A percentile compares a stretch with the other conserved stretches of the same genome.
Conservation (phyloP, 2,329 filamentous ascomycete species). For the Emergomyces orientalis region DNA sequence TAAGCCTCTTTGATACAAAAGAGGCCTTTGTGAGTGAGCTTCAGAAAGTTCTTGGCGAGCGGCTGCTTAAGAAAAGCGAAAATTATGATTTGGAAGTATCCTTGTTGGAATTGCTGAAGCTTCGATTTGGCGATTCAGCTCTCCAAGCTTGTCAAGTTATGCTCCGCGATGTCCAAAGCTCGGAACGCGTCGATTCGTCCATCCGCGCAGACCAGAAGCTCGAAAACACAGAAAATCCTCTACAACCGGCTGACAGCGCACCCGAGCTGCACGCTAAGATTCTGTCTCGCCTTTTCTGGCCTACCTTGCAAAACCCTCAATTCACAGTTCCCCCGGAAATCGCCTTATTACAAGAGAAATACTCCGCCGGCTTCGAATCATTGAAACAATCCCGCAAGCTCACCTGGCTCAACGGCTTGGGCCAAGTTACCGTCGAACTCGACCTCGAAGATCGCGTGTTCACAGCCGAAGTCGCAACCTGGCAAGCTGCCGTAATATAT, state of each 20-base stretch:
- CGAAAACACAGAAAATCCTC: constrained; percentile 21
- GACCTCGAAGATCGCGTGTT: constrained; percentile 73
- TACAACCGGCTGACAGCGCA: constrained; percentile 24
- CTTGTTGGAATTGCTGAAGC: constrained; percentile 77
- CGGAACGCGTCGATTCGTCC: constrained; percentile 58
- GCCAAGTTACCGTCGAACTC: constrained; percentile 69
- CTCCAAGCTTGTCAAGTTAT: constrained; percentile 95
- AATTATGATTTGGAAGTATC: constrained; percentile 71
- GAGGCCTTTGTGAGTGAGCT: constrained; percentile 93
- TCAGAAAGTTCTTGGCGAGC: constrained; percentile 77
- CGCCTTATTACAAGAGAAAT: constrained; percentile 54
- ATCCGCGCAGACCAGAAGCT: constrained; percentile 49
- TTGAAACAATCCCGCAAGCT: constrained; percentile 79
- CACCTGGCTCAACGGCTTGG: constrained; percentile 76
- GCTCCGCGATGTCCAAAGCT: constrained; percentile 87
- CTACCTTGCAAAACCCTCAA: constrained; percentile 53
- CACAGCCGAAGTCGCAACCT: constrained; percentile 62
- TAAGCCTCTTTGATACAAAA: constrained; percentile 77
- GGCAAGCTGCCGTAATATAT: constrained; percentile 80
- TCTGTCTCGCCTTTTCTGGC: constrained; percentile 89
- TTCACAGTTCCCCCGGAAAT: constrained; percentile 41
- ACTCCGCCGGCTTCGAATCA: constrained; percentile 65
- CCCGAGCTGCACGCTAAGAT: constrained; percentile 67
- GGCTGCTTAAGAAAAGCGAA: constrained; percentile 56
- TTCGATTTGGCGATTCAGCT: constrained; percentile 73